phyloP scores from a whole-genome alignment of 2,329 filamentous ascomycete genomes.

The Raffaelea ambrosiae region DNA sequence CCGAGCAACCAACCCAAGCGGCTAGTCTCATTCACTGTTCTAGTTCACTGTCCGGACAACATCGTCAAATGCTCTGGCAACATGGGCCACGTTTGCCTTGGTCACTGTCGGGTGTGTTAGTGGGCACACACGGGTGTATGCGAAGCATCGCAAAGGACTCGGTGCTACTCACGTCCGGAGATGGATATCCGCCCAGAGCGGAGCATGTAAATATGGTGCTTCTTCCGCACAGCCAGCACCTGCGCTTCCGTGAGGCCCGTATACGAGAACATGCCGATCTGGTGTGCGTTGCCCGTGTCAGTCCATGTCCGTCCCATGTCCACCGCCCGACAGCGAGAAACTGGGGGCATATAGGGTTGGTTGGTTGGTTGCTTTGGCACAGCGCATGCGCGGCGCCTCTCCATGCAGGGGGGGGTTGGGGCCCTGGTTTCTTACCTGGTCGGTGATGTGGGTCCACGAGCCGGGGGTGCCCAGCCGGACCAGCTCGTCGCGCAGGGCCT shows the following conservation, averaged over 20 bases:
- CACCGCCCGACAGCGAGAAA: too few relatives aligned
- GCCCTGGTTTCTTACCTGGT: background rate
- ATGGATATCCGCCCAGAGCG: slow-evolving; percentile 99
- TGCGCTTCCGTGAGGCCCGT: slow-evolving; percentile 68
- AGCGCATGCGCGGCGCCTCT: too few relatives aligned
- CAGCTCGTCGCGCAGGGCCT: slow-evolving; percentile 65
- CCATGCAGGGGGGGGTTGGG: too few relatives aligned
- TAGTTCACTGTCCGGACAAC: too few relatives aligned
- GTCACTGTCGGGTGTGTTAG: background rate
- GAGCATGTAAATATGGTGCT: slow-evolving; percentile 79
- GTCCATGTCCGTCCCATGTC: too few relatives aligned
- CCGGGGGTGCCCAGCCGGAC: slow-evolving; percentile 80
- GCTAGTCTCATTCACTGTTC: too few relatives aligned
- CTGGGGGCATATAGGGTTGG: too few relatives aligned
- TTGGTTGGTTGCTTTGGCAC: too few relatives aligned
- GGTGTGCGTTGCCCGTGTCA: too few relatives aligned
- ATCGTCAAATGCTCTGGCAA: slow-evolving; percentile 1
- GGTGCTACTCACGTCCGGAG: slow-evolving; percentile 60
- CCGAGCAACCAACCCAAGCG: too few relatives aligned
- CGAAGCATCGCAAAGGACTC: too few relatives aligned
- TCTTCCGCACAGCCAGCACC: slow-evolving; percentile 58
- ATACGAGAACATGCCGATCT: slow-evolving; percentile 99
- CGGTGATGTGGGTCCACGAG: slow-evolving; percentile 92
- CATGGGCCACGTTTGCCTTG: background rate
- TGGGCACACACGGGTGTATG: background rate